Conservation (phyloP, 306 rosid genomes). For the Quercus alba region DNA sequence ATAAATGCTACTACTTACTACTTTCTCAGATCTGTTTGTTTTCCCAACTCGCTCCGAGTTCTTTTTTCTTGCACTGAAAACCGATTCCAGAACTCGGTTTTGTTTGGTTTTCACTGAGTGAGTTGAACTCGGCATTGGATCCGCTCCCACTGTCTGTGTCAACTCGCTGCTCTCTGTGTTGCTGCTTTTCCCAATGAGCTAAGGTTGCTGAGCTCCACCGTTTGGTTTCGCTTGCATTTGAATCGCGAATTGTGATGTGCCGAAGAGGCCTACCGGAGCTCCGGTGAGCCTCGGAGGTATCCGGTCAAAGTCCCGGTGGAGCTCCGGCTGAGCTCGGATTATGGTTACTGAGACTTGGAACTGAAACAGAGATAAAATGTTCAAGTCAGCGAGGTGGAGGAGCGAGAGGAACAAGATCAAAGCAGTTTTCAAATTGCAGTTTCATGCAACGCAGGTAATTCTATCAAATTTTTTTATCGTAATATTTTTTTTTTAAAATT, state of each 20-base stretch:
- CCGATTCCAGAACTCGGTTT: slow-evolving; percentile 2
- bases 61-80: not conserved
- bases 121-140: slow-evolving; percentile 5
- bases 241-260: slow-evolving; percentile 15
- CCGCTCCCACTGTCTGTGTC: slow-evolving; percentile 16
- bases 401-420: slow-evolving; percentile 79
- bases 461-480: not conserved
- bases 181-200: slow-evolving; percentile 17
- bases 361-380: slow-evolving; percentile 45
- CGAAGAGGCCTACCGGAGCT: slow-evolving; percentile 5
- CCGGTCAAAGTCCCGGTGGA: slow-evolving; percentile 17
- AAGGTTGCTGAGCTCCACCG: slow-evolving; percentile 8
- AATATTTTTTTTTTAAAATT: not conserved
- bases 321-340: slow-evolving; percentile 24
- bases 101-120: not conserved
- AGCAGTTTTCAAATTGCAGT: slow-evolving; percentile 71
- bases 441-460: slow-evolving; percentile 74
- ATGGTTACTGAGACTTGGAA: slow-evolving; percentile 2
- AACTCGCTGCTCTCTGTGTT: not conserved
- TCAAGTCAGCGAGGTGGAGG: slow-evolving; percentile 88
- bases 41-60: not conserved
- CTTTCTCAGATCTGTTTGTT: slow-evolving; percentile 32
- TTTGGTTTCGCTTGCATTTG: slow-evolving; percentile 23
- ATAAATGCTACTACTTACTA: slow-evolving; percentile 6
- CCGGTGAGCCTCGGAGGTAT: slow-evolving; percentile 25